Percentiles rank a stretch among this genome's conserved stretches.
Evolutionary conservation across 192 early-diverging fungal species (phyloP).

Genomic region (Coemansia sp.): DNA sequence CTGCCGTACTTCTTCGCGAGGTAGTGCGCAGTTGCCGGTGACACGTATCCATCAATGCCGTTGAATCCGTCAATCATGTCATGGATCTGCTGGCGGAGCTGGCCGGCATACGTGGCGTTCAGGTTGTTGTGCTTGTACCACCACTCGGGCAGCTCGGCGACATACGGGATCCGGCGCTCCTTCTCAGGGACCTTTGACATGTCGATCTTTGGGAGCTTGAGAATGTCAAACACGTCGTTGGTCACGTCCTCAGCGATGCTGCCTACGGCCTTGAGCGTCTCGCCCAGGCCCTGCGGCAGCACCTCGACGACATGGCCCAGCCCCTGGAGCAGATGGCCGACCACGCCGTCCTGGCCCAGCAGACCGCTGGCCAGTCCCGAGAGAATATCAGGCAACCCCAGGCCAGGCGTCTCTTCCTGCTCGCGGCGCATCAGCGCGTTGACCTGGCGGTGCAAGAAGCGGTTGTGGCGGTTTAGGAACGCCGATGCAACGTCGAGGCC

Average conservation of each 20-base stretch:
- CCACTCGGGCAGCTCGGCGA: constrained; percentile 33
- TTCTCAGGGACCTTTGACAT: constrained; percentile 39
- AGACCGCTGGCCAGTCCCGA: constrained; percentile 29
- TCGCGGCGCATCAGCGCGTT: constrained; percentile 22
- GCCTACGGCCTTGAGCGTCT: constrained; percentile 49
- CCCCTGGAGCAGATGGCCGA: constrained; percentile 41
- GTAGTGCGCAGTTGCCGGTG: constrained; percentile 45
- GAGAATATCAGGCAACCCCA: constrained; percentile 37
- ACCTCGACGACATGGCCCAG: constrained; percentile 46
- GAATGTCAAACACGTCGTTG: constrained; percentile 40
- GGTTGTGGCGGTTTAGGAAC: constrained; percentile 28
- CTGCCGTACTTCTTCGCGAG: constrained; percentile 43
- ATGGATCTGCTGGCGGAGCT: constrained; percentile 43
- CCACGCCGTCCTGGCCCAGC: constrained; percentile 37
- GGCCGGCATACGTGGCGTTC: constrained; percentile 42
- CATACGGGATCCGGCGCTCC: constrained; percentile 46
- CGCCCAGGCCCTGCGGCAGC: constrained; percentile 36
- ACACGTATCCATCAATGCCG: constrained; percentile 44
- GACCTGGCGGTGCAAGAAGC: constrained; percentile 33
- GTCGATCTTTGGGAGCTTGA: constrained; percentile 46
- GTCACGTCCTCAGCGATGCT: constrained; percentile 32
- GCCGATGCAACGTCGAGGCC: constrained; percentile 27
- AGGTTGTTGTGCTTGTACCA: constrained; percentile 48
- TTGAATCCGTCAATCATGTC: constrained; percentile 49
- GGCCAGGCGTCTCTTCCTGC: constrained; percentile 20